A percentile compares a stretch with the other conserved stretches of the same genome.
Conservation (phyloP, 768 basidiomycete species). For the Mycena alexandri region DNA sequence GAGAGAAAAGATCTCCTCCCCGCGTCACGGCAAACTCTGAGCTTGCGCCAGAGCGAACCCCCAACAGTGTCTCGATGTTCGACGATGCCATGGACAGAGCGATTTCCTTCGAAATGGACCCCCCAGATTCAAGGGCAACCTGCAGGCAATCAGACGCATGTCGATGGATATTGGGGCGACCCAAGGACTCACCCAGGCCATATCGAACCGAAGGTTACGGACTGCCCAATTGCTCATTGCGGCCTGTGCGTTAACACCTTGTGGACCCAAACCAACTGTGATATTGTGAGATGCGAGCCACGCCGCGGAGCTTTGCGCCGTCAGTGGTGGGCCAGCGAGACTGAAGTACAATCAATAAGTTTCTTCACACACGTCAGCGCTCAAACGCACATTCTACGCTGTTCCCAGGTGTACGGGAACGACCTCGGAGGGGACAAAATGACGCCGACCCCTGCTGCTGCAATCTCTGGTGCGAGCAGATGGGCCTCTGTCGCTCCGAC, state of each 20-base stretch:
- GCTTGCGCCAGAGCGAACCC: slow-evolving; percentile 45
- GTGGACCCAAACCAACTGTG: slow-evolving; percentile 70
- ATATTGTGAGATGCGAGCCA: slow-evolving; percentile 74
- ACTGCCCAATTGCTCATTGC: slow-evolving; percentile 59
- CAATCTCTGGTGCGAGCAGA: slow-evolving; percentile 79
- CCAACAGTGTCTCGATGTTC: slow-evolving; percentile 59
- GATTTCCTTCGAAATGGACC: slow-evolving; percentile 47
- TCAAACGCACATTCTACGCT: slow-evolving; percentile 64
- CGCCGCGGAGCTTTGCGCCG: slow-evolving; percentile 65
- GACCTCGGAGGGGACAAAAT: slow-evolving; percentile 75
- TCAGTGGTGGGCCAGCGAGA: slow-evolving; percentile 59
- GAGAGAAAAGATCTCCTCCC: slow-evolving; percentile 52
- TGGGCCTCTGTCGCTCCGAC: slow-evolving; percentile 76
- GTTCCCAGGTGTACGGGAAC: slow-evolving; percentile 79
- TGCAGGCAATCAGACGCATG: slow-evolving; percentile 25
- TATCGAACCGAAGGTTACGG: slow-evolving; percentile 79
- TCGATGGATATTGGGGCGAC: neutral
- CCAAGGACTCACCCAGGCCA: slow-evolving; percentile 72
- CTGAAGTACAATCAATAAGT: slow-evolving; percentile 39
- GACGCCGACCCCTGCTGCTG: slow-evolving; percentile 75
- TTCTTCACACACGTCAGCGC: neutral
- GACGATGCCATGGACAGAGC: slow-evolving; percentile 55
- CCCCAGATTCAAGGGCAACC: slow-evolving; percentile 50
- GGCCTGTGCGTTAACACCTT: slow-evolving; percentile 1
- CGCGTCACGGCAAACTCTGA: slow-evolving; percentile 56